A percentile compares a stretch with the other conserved stretches of the same genome.
Evolutionary conservation across 345 rosid species (phyloP).

Genomic region (Kernera saxatilis): DNA sequence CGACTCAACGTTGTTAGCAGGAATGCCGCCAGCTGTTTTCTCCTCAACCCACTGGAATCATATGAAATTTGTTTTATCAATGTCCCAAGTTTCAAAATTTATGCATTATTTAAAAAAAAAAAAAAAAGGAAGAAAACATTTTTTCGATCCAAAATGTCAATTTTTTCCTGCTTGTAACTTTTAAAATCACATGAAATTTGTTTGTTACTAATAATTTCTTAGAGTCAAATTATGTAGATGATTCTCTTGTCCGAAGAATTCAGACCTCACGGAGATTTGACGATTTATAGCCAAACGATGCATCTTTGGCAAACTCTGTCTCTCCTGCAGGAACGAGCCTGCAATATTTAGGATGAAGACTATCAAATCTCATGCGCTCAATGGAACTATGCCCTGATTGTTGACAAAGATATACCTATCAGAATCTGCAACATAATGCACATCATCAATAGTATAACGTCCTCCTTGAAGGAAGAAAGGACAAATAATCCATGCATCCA

Average conservation of each 20-base stretch:
- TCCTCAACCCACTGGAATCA: constrained; percentile 87
- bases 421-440: constrained; percentile 90
- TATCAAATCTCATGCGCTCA: constrained; percentile 5
- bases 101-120: too few relatives aligned
- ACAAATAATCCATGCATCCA: constrained; percentile 95
- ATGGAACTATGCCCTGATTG: background rate
- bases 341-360: constrained; percentile 19
- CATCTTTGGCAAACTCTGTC: constrained; percentile 95
- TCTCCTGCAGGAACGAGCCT: constrained; percentile 96
- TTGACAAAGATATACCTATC: constrained; percentile 47
- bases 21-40: constrained; percentile 66
- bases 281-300: constrained; percentile 84
- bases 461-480: constrained; percentile 99
- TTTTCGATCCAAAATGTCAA: too few relatives aligned
- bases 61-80: too few relatives aligned
- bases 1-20: constrained; percentile 64
- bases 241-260: constrained; percentile 6
- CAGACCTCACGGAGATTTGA: constrained; percentile 84
- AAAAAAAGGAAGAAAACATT: too few relatives aligned
- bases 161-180: too few relatives aligned
- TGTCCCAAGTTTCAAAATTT: too few relatives aligned
- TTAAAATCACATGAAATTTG: too few relatives aligned
- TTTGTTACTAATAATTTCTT: background rate
- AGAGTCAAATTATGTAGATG: background rate
- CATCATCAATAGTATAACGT: constrained; percentile 79